Evolutionary conservation across 1,139 yeast species (phyloP).

Genomic region (Kodamaea suecica): DNA sequence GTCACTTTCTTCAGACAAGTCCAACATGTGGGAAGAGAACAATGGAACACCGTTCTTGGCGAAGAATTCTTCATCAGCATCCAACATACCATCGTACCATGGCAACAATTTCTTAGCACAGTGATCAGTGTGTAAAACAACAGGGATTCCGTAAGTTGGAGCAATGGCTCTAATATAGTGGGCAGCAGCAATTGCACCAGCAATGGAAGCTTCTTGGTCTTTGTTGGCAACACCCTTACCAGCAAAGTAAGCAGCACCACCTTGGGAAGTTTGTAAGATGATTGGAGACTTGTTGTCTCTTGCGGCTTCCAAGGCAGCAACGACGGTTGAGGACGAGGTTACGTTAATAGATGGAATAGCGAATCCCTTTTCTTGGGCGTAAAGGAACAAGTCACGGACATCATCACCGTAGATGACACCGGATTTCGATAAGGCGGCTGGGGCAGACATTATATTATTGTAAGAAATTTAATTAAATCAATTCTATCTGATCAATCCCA

Average conservation of each 20-base stretch:
- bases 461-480: too few relatives aligned
- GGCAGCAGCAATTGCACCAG: conserved; percentile 97
- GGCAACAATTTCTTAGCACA: conserved; percentile 98
- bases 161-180: conserved; percentile 96
- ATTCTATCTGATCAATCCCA: too few relatives aligned
- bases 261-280: conserved; percentile 95
- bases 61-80: conserved; percentile 92
- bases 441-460: conserved; percentile 35
- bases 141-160: conserved; percentile 95
- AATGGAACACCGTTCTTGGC: conserved; percentile 86
- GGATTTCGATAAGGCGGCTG: conserved; percentile 76
- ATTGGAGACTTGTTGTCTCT: conserved; percentile 95
- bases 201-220: conserved; percentile 91
- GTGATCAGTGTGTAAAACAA: conserved; percentile 95
- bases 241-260: conserved; percentile 99
- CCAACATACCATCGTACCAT: conserved; percentile 98
- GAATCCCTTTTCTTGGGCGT: conserved; percentile 89
- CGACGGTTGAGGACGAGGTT: conserved; percentile 95
- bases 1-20: conserved; percentile 93
- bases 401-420: conserved; percentile 99
- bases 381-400: conserved; percentile 86
- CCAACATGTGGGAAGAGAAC: conserved; percentile 99
- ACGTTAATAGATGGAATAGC: conserved; percentile 99
- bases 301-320: conserved; percentile 97
- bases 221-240: conserved; percentile 97